A percentile compares a stretch with the other conserved stretches of the same genome.
phyloP scores from a whole-genome alignment of 208 protist genomes.

The Crithidia fasciculata region DNA sequence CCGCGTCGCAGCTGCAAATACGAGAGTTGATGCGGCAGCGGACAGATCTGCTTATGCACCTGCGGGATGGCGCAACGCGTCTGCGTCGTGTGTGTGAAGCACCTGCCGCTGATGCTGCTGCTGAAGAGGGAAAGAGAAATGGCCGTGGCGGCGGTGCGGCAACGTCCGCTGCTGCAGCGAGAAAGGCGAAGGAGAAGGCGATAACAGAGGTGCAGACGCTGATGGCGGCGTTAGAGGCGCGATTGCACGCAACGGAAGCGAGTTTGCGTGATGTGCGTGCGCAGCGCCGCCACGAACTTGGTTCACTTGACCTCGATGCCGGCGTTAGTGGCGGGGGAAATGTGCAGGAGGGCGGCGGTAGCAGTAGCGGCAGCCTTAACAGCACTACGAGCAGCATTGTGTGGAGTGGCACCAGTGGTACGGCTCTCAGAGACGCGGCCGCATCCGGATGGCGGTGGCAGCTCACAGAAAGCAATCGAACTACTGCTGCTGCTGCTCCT shows the following conservation, averaged over 20 bases:
- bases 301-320: constrained; percentile 11
- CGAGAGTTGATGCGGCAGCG: constrained; percentile 10
- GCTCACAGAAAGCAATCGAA: not conserved
- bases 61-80: constrained; percentile 10
- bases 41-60: constrained; percentile 6
- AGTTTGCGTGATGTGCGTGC: constrained; percentile 17
- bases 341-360: too few species aligned
- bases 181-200: not conserved
- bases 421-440: not conserved
- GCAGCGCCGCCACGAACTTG: constrained; percentile 28
- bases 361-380: too few species aligned
- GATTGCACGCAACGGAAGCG: constrained; percentile 25
- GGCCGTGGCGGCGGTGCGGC: too few species aligned
- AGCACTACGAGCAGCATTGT: too few species aligned
- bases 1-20: constrained; percentile 17
- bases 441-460: not conserved
- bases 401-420: too few species aligned
- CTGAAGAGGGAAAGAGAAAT: too few species aligned
- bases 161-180: not conserved
- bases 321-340: too few species aligned
- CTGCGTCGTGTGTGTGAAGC: constrained; percentile 7
- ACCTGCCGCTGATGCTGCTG: not conserved
- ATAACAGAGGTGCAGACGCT: constrained; percentile 11
- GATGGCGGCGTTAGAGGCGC: constrained; percentile 24
- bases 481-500: not conserved